A percentile compares a stretch with the other conserved stretches of the same genome.
These are phyloP conservation scores for Aaosphaeria arxii DNA, from an alignment of 2,329 filamentous ascomycete genomes.

Conservation along the genomic window DNA sequence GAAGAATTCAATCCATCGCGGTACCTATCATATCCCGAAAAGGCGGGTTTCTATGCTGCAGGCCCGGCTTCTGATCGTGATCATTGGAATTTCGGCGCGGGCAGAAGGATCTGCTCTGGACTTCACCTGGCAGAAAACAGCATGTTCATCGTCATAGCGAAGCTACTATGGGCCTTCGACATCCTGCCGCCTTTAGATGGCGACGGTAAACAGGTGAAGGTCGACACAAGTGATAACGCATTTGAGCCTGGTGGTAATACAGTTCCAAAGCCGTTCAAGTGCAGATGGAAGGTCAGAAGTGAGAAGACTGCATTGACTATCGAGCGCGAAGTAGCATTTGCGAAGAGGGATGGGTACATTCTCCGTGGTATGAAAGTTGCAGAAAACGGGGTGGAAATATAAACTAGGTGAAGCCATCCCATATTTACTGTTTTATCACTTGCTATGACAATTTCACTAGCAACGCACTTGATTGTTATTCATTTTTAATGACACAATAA, in stretches of 20 bases:
- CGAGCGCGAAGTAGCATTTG: conserved; percentile 21
- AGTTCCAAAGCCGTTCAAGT: conserved; percentile 29
- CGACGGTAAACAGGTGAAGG: conserved; percentile 35
- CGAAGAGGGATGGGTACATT: conserved; percentile 28
- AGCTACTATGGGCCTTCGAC: conserved; percentile 49
- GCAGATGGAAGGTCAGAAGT: conserved; percentile 21
- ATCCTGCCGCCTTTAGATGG: conserved; percentile 37
- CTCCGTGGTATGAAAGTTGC: conserved; percentile 26
- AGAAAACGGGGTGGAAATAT: conserved; percentile 2
- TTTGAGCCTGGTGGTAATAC: conserved; percentile 31
- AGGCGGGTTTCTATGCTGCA: conserved; percentile 31
- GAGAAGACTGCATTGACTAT: conserved; percentile 17
- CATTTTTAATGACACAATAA: too few relatives aligned
- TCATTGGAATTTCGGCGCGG: conserved; percentile 40
- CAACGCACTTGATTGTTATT: too few relatives aligned
- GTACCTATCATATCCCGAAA: conserved; percentile 34
- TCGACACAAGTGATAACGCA: conserved; percentile 34
- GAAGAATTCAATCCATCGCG: conserved; percentile 44
- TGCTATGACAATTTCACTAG: too few relatives aligned
- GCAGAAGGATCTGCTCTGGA: conserved; percentile 43
- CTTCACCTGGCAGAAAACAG: conserved; percentile 43
- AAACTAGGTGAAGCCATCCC: not conserved
- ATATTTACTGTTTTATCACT: not conserved
- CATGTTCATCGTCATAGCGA: conserved; percentile 43
- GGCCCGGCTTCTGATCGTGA: conserved; percentile 32